Base-by-base conservation (phyloP, 805 yeast genomes). In the Scheffersomyces amazonensis region DNA sequence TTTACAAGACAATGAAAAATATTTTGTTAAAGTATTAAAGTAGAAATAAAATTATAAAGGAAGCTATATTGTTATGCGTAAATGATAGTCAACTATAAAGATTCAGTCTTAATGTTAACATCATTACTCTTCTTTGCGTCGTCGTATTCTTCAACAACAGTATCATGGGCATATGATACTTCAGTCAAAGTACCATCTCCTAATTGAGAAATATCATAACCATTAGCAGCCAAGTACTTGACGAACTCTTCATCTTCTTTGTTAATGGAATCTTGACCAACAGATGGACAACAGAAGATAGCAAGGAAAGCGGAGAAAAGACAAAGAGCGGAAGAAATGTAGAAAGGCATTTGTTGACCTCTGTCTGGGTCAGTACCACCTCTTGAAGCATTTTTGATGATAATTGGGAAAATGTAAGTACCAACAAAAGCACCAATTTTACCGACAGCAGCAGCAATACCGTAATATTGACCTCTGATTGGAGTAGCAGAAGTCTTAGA, bases 371-470 rank as follows among this genome's bases (percentile, higher is more conserved):
- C 18, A 17, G 53, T 39, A 18, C 40, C 42, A 35, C 57, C 62
- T 30, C 86, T 87, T 32, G 76, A 73, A 37, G 78, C 78, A 47
- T 78, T 69, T 37, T 61, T 69, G 46, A 82, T 80, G 53, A 90
- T 83, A 34, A 80, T 76, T 31, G 96, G 96, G 77, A 91, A 91
- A 22, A 84, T 83, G 55, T 82, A 88, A 32, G 93, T 82, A 39
- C 96, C 96, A 21, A 82, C 85, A 56, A 90, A 89, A 1, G 96
- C 97, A 57, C 97, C 97, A 42, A 87, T 69, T 62, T 90, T 90
- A 54, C 96, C 97, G 37, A 81, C 51, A 18, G 96, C 96, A 40
- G 97, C 96, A 31, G 95, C 91, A 50, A 88, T 72, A 52, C 93
- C 93, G 57, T 90, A 90, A 64, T 84, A 87, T 52, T 85, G 85